phyloP scores from a whole-genome alignment of 2,329 filamentous ascomycete genomes.

The Ophiostoma piceae region DNA sequence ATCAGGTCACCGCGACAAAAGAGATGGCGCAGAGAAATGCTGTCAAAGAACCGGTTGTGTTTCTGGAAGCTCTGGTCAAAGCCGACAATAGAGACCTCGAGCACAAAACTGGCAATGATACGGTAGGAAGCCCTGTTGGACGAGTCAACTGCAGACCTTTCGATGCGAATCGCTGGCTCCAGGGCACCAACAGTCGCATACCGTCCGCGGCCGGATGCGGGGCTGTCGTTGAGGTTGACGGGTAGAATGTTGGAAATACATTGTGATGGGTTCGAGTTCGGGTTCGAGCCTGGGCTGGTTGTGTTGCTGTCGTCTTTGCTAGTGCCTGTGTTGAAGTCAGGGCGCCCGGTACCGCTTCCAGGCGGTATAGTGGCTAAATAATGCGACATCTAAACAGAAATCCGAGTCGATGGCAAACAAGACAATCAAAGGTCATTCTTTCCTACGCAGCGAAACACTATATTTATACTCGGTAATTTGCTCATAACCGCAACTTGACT shows the following conservation, averaged over 20 bases:
- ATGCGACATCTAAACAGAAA: not conserved
- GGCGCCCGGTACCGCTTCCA: not conserved
- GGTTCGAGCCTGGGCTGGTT: not conserved
- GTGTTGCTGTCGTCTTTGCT: not conserved
- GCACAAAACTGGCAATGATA: slow-evolving; percentile 27
- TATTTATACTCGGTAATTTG: not conserved
- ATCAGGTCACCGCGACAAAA: slow-evolving; percentile 28
- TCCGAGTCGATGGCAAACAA: not conserved
- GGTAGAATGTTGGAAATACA: slow-evolving; percentile 29
- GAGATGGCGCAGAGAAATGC: slow-evolving; percentile 28
- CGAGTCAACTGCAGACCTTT: slow-evolving; percentile 20
- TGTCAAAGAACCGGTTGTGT: slow-evolving; percentile 30
- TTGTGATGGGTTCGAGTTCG: not conserved
- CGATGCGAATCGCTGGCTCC: slow-evolving; percentile 29
- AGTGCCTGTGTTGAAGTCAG: not conserved
- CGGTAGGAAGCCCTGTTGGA: slow-evolving; percentile 23
- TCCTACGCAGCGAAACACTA: not conserved
- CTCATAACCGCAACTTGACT: not conserved
- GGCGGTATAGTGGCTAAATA: not conserved
- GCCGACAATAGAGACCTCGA: slow-evolving; percentile 29
- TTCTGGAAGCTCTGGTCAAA: slow-evolving; percentile 26
- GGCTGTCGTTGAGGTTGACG: slow-evolving; percentile 27
- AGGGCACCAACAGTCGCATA: slow-evolving; percentile 29
- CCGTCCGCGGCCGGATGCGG: slow-evolving; percentile 27
- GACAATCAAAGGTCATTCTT: not conserved